phyloP scores from a whole-genome alignment of 2,329 filamentous ascomycete genomes.

The Trichoderma sp. region DNA sequence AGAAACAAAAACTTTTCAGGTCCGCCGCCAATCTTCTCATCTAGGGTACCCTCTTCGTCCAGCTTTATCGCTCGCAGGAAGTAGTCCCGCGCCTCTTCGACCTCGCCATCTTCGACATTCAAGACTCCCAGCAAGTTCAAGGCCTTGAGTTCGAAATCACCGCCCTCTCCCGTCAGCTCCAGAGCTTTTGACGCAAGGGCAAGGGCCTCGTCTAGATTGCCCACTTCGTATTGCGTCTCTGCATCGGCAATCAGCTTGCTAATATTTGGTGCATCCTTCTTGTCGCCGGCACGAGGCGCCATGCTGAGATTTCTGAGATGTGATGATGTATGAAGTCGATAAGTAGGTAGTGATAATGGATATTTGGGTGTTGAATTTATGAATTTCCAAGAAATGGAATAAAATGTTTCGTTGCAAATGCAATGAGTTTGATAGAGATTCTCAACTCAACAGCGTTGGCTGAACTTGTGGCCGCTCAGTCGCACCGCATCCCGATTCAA shows the following conservation, averaged over 20 bases:
- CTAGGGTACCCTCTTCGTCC: conserved; percentile 71
- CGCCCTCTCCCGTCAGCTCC: conserved; percentile 44
- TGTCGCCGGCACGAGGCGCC: conserved; percentile 44
- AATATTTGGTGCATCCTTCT: conserved; percentile 34
- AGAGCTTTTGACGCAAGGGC: conserved; percentile 46
- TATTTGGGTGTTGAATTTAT: background rate
- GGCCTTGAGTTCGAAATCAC: conserved; percentile 61
- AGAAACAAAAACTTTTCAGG: conserved; percentile 95
- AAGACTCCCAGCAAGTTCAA: conserved; percentile 80
- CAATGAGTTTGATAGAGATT: background rate
- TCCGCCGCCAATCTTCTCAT: conserved; percentile 74
- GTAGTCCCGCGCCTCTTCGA: conserved; percentile 69
- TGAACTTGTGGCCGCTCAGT: conserved; percentile 1
- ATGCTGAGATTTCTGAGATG: conserved; percentile 29
- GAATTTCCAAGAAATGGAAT: no score
- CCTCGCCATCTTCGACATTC: conserved; percentile 77
- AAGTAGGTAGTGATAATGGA: no score
- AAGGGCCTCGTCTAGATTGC: conserved; percentile 44
- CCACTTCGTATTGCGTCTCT: conserved; percentile 45
- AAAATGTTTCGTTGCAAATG: background rate
- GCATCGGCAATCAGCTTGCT: conserved; percentile 41
- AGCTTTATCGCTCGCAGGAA: conserved; percentile 74
- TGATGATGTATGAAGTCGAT: background rate
- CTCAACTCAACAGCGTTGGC: background rate
- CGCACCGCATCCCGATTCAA: conserved; percentile 8